Evolutionary conservation across 139 green algal species (phyloP).

Genomic region (Auxenochlorella pyrenoidosa): DNA sequence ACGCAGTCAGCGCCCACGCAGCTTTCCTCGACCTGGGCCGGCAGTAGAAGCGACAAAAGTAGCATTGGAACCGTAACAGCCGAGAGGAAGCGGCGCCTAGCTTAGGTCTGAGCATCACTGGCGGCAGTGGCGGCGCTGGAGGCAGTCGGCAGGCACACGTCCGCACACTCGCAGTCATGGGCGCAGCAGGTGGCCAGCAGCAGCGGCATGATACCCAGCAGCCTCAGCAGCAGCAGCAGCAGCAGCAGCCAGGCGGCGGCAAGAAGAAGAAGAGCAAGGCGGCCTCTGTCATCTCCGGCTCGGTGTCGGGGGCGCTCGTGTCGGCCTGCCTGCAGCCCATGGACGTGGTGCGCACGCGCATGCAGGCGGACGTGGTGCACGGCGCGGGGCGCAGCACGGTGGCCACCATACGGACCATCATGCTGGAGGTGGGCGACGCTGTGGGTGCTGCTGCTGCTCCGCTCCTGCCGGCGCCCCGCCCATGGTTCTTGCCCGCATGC

Average conservation of each 20-base stretch:
- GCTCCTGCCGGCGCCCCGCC: too few species aligned
- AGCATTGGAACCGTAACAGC: not conserved
- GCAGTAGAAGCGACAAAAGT: not conserved
- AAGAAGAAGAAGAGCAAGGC: conserved; percentile 36
- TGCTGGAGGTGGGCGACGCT: conserved; percentile 50
- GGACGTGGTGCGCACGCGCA: conserved; percentile 87
- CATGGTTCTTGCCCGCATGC: not conserved
- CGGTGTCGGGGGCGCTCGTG: conserved; percentile 62
- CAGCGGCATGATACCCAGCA: conserved; percentile 12
- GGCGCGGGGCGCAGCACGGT: conserved; percentile 37
- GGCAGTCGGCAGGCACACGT: not conserved
- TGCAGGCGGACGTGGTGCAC: conserved; percentile 81
- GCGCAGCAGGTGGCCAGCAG: not conserved
- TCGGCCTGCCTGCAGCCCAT: conserved; percentile 78
- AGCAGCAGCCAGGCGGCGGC: not conserved
- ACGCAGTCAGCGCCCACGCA: too few species aligned
- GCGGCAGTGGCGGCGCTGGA: too few species aligned
- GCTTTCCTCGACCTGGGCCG: not conserved
- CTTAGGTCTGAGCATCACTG: not conserved
- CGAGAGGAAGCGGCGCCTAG: not conserved
- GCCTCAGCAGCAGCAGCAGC: not conserved
- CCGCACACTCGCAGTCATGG: not conserved
- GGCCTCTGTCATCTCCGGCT: conserved; percentile 57
- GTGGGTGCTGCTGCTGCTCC: not conserved
- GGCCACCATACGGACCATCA: conserved; percentile 56